These are phyloP conservation scores for Clarkia xantiana DNA, from an alignment of 345 rosid genomes.

Conservation along the genomic window DNA sequence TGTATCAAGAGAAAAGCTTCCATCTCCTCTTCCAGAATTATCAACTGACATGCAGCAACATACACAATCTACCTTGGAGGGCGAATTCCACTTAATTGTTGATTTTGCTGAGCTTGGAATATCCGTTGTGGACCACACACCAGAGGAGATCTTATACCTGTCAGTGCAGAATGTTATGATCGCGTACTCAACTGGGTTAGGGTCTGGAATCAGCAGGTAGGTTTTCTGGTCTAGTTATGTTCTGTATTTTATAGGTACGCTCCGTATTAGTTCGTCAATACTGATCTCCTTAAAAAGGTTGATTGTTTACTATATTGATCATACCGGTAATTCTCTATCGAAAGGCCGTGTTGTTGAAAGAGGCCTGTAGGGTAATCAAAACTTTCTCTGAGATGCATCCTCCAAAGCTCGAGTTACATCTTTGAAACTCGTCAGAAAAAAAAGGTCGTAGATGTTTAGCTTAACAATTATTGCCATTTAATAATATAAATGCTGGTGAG, in stretches of 20 bases:
- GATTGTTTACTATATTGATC: no score
- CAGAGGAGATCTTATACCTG: slow-evolving; percentile 82
- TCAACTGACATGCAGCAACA: slow-evolving; percentile 36
- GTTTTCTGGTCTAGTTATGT: slow-evolving; percentile 2
- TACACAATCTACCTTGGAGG: slow-evolving; percentile 23
- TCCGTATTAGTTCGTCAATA: neutral
- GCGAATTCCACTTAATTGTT: slow-evolving; percentile 74
- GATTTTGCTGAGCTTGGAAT: slow-evolving; percentile 93
- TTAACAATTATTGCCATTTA: no score
- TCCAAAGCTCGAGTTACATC: no score
- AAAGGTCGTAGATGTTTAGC: no score
- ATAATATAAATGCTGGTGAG: no score
- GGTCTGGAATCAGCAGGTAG: slow-evolving; percentile 83
- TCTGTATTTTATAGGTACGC: neutral
- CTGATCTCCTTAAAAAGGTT: no score
- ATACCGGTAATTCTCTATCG: no score
- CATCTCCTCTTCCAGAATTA: slow-evolving; percentile 25
- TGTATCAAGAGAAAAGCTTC: slow-evolving; percentile 20
- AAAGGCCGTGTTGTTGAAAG: no score
- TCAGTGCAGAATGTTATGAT: slow-evolving; percentile 73
- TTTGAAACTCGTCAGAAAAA: no score
- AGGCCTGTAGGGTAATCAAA: no score
- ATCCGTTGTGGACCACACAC: slow-evolving; percentile 84
- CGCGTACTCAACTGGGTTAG: slow-evolving; percentile 85
- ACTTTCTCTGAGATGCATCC: no score